A percentile compares a stretch with the other conserved stretches of the same genome.
Conservation (phyloP, 2,329 filamentous ascomycete genomes). For the Pseudogymnoascus sp. region DNA sequence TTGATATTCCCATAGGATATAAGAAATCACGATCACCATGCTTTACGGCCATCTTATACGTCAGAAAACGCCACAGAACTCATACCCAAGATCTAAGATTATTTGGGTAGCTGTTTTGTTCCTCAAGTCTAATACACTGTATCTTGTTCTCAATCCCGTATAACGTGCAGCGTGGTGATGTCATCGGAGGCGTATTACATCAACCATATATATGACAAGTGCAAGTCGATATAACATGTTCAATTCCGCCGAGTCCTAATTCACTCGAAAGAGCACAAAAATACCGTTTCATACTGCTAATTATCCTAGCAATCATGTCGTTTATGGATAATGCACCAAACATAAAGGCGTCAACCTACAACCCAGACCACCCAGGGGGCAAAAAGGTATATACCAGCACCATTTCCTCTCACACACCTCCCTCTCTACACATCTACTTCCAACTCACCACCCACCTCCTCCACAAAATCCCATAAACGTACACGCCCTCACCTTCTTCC, state of each 20-base stretch:
- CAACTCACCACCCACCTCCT: neutral
- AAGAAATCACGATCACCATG: neutral
- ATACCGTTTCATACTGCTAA: neutral
- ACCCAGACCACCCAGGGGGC: neutral
- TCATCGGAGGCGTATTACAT: constrained; percentile 1
- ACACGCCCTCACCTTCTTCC: neutral
- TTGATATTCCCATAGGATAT: neutral
- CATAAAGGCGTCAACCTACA: neutral
- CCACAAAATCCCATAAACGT: neutral
- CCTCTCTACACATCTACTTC: neutral
- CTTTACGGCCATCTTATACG: neutral
- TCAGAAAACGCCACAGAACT: neutral
- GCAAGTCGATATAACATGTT: neutral
- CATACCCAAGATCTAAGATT: neutral
- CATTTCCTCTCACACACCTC: neutral
- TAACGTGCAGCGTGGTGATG: neutral
- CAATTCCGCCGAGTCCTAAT: neutral
- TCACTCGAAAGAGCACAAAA: neutral
- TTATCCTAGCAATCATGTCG: neutral
- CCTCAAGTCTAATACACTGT: neutral
- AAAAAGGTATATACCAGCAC: constrained; percentile 8
- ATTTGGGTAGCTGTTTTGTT: neutral
- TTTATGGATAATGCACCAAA: constrained; percentile 6
- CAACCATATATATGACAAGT: constrained; percentile 2
- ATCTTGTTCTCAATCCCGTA: neutral